A percentile compares a stretch with the other conserved stretches of the same genome.
Evolutionary conservation across 306 rosid species (phyloP).

Genomic region (Prunus fruticosa): DNA sequence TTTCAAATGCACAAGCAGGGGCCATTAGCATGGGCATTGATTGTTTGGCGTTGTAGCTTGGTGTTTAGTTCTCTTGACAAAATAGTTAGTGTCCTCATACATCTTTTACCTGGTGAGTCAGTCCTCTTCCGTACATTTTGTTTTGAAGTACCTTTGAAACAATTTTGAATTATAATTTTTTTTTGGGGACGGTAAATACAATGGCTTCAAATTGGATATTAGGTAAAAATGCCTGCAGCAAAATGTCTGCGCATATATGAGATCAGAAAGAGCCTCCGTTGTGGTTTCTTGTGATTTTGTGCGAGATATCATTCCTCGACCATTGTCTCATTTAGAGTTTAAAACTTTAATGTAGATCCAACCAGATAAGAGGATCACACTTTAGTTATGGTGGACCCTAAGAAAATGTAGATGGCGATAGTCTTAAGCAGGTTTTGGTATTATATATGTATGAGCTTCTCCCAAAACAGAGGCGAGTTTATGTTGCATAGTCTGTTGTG

Average conservation of each 20-base stretch:
- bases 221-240: neutral
- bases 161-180: neutral
- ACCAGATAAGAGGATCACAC: neutral
- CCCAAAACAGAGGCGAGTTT: slow-evolving; percentile 12
- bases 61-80: slow-evolving; percentile 90
- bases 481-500: slow-evolving; percentile 10
- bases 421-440: neutral
- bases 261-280: neutral
- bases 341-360: neutral
- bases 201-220: neutral
- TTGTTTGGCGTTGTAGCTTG: slow-evolving; percentile 98
- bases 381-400: neutral
- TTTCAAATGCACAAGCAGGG: slow-evolving; percentile 56
- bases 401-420: neutral
- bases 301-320: neutral
- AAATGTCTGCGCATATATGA: neutral
- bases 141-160: neutral
- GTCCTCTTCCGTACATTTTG: slow-evolving; percentile 3
- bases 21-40: slow-evolving; percentile 96
- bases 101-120: slow-evolving; percentile 83
- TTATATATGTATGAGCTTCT: neutral
- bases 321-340: neutral
- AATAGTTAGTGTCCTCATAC: slow-evolving; percentile 90
- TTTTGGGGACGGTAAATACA: neutral
- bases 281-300: neutral